Evolutionary conservation across 192 early-diverging fungal genomes (phyloP).

Genomic region (Rhizoclosmatium sp.): DNA sequence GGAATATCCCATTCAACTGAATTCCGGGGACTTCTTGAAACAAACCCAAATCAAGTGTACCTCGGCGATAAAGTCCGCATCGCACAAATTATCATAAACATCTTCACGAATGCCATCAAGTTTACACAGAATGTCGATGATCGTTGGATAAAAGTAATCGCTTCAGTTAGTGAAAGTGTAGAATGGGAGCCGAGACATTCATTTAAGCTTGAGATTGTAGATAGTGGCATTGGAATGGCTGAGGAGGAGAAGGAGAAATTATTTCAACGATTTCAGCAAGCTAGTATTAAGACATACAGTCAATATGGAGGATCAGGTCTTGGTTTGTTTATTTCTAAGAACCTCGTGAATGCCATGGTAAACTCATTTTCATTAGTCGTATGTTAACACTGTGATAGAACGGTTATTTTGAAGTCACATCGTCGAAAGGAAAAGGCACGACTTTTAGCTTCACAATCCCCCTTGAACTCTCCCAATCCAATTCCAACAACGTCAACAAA

Average conservation of each 20-base stretch:
- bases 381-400: not conserved
- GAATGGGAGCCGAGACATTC: constrained; percentile 16
- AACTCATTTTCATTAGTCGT: too few relatives aligned
- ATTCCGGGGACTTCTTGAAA: constrained; percentile 50
- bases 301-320: constrained; percentile 55
- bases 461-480: constrained; percentile 10
- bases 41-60: constrained; percentile 49
- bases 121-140: constrained; percentile 54
- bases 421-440: not conserved
- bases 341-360: constrained; percentile 46
- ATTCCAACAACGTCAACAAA: too few relatives aligned
- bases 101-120: constrained; percentile 64
- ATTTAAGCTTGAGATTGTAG: constrained; percentile 39
- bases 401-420: not conserved
- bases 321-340: constrained; percentile 56
- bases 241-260: constrained; percentile 47
- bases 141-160: not conserved
- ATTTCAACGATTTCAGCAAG: constrained; percentile 41
- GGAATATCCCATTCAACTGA: constrained; percentile 38
- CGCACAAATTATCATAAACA: constrained; percentile 57
- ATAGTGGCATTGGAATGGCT: constrained; percentile 62
- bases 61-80: constrained; percentile 59
- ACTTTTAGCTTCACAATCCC: constrained; percentile 8
- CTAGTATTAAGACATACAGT: not conserved
- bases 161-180: not conserved